Percentiles rank a stretch among this genome's conserved stretches.
phyloP scores from a whole-genome alignment of 2,329 filamentous ascomycete genomes.

The Trichothecium roseum region DNA sequence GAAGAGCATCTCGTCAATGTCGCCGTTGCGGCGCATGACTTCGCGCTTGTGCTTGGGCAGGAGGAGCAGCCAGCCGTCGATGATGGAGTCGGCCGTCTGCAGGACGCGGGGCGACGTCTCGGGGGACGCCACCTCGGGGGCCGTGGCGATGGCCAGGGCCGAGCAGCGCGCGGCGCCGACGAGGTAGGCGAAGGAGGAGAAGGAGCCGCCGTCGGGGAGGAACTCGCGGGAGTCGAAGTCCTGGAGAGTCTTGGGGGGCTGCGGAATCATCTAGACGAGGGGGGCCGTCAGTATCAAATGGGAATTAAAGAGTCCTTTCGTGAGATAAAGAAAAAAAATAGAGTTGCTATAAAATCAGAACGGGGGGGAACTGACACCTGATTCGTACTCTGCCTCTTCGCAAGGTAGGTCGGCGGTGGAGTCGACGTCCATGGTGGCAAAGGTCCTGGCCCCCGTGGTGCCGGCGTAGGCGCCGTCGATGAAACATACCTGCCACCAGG shows the following conservation, averaged over 20 bases:
- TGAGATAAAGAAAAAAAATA: no score
- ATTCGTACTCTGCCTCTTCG: slow-evolving; percentile 46
- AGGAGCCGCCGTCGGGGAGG: slow-evolving; percentile 38
- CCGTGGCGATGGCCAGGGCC: slow-evolving; percentile 14
- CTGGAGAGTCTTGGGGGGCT: slow-evolving; percentile 34
- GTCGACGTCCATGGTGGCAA: slow-evolving; percentile 25
- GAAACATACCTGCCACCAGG: slow-evolving; percentile 60
- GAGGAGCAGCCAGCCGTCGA: slow-evolving; percentile 27
- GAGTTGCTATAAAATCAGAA: neutral
- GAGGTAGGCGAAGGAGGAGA: slow-evolving; percentile 57
- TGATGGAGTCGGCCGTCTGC: slow-evolving; percentile 21
- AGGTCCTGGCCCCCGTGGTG: slow-evolving; percentile 15
- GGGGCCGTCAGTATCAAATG: slow-evolving; percentile 9
- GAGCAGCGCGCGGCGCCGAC: slow-evolving; percentile 47
- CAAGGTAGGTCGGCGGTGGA: slow-evolving; percentile 52
- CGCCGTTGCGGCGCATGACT: slow-evolving; percentile 18
- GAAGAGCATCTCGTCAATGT: slow-evolving; percentile 19
- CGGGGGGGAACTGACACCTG: slow-evolving; percentile 17
- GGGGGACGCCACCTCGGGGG: slow-evolving; percentile 8
- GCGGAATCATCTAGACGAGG: slow-evolving; percentile 24
- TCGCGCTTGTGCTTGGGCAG: slow-evolving; percentile 20
- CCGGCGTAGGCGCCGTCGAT: slow-evolving; percentile 39
- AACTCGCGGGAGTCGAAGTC: slow-evolving; percentile 55
- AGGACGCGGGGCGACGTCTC: slow-evolving; percentile 18
- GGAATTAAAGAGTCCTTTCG: neutral